Evolutionary conservation across 495 filamentous ascomycete genomes (phyloP), one percentile per base, ranked within the genome.

Genomic region (Trichoderma virens): DNA sequence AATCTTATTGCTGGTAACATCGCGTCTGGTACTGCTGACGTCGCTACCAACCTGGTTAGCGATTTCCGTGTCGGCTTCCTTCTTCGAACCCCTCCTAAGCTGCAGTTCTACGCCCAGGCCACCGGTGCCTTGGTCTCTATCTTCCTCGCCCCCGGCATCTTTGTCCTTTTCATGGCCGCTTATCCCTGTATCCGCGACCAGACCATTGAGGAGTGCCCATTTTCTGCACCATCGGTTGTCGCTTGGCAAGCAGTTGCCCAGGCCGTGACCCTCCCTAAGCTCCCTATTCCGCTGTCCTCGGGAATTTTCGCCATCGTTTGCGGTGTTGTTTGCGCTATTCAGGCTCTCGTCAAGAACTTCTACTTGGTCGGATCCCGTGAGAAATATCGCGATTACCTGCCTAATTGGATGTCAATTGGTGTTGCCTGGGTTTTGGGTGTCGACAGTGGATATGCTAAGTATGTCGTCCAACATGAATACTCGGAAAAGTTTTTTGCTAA

Each of bases 381-480:
- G 41, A 85, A 83, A 75, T 81, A 82, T 66, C 79, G 83, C 54
- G 69, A 73, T 39, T 89, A 80, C 65, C 78, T 87, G 23, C 86
- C 86, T 56, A 89, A 89, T 78, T 86, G 87, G 80, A 85, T 86
- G 70, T 84, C 82, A 27, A 80, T 88, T 47, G 85, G 82, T 8
- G 74, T 89, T 38, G 82, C 86, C 3, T 88, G 86, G 70, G 84
- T 88, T 64, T 73, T 89, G n/a, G 62, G 62, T 16, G 41, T 35
- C 18, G 62, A 64, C 13, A 30, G 23, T 28, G 47, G 47, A 27
- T 64, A 59, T 41, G 47, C 62, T 2, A 64, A 64, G 60, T 62
- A 23, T 14, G 60, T 62, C 31, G 4, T 13, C 32, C 60, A 5
- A n/a, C 3, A 9, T n/a, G n/a, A n/a, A n/a, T n/a, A n/a, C n/a